Conservation (phyloP, 805 yeast species). For the Candida glaebosa region DNA sequence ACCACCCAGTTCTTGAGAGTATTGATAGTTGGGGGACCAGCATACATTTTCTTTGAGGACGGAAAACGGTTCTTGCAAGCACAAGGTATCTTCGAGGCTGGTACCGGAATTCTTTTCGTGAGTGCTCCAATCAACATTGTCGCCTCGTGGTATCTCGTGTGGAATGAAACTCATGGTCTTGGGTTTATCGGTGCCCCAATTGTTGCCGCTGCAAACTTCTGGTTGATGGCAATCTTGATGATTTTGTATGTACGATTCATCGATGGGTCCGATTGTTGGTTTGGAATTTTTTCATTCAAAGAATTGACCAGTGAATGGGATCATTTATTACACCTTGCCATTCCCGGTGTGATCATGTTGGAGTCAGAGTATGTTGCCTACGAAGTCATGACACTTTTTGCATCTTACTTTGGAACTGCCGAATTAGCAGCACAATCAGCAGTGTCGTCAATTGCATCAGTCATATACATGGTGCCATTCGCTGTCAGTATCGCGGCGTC, state of each 20-base stretch:
- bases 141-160: slow-evolving; percentile 40
- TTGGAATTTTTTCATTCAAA: slow-evolving; percentile 44
- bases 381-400: slow-evolving; percentile 44
- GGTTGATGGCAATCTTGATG: slow-evolving; percentile 36
- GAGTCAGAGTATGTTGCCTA: slow-evolving; percentile 45
- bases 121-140: slow-evolving; percentile 41
- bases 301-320: slow-evolving; percentile 36
- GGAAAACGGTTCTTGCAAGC: slow-evolving; percentile 42
- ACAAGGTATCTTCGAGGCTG: slow-evolving; percentile 47
- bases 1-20: slow-evolving; percentile 34
- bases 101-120: slow-evolving; percentile 39
- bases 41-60: slow-evolving; percentile 40
- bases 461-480: slow-evolving; percentile 44
- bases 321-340: slow-evolving; percentile 32
- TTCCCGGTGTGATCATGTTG: slow-evolving; percentile 45
- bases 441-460: slow-evolving; percentile 43
- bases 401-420: slow-evolving; percentile 46
- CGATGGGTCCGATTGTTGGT: slow-evolving; percentile 73
- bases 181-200: slow-evolving; percentile 44
- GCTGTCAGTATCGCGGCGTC: slow-evolving; percentile 44
- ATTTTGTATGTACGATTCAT: slow-evolving; percentile 40
- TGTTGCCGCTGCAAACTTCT: slow-evolving; percentile 40
- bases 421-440: slow-evolving; percentile 53
- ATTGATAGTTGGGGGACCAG: slow-evolving; percentile 39
- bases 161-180: slow-evolving; percentile 36